Conservation (phyloP, 2,329 filamentous ascomycete genomes). For the Penicillium sp. region DNA sequence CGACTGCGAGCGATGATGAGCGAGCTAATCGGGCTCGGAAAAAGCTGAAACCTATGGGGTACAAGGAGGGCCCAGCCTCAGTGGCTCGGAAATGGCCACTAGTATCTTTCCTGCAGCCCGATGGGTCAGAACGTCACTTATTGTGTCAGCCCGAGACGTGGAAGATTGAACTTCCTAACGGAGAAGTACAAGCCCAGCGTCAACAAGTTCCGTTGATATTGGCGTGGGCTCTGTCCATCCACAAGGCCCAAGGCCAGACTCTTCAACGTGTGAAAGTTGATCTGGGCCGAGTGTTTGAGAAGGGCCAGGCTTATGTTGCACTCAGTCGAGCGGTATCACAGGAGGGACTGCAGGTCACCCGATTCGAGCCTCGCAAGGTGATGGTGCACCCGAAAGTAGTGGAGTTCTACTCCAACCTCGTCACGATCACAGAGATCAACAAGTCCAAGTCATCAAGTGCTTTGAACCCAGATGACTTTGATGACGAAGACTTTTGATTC, state of each 20-base stretch:
- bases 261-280: constrained; percentile 93
- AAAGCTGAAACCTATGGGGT: constrained; percentile 55
- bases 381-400: constrained; percentile 89
- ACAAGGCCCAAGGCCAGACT: constrained; percentile 96
- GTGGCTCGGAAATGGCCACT: constrained; percentile 68
- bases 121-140: constrained; percentile 72
- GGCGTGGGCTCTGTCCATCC: constrained; percentile 94
- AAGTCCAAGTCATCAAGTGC: constrained; percentile 22
- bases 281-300: constrained; percentile 87
- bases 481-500: constrained; percentile 45
- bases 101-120: constrained; percentile 76
- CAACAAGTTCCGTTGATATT: constrained; percentile 82
- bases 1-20: constrained; percentile 46
- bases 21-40: constrained; percentile 47
- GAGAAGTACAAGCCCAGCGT: constrained; percentile 86
- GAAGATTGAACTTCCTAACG: constrained; percentile 96
- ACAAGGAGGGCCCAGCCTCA: constrained; percentile 48
- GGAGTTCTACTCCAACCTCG: constrained; percentile 79
- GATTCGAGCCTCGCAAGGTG: constrained; percentile 86
- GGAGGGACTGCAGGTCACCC: constrained; percentile 78
- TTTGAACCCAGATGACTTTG: constrained; percentile 32
- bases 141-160: constrained; percentile 85
- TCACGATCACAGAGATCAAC: constrained; percentile 62
- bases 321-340: constrained; percentile 89
- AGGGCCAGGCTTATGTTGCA: constrained; percentile 95